phyloP scores from a whole-genome alignment of 371 early-diverging fungal species.

The Racocetra persica region DNA sequence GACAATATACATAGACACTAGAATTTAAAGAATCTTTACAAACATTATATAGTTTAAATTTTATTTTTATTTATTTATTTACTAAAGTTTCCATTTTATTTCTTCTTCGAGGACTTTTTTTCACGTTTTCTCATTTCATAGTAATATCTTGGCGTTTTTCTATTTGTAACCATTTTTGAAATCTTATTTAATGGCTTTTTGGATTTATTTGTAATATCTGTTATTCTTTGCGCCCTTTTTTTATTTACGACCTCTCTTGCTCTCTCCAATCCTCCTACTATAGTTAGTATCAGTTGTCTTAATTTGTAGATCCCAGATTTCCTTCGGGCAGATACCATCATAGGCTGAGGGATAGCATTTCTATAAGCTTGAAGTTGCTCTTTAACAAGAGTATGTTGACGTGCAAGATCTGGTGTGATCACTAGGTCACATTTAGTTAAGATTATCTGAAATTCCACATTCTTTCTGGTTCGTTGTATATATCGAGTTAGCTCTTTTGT shows the following conservation, averaged over 20 bases:
- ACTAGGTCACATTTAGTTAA: slow-evolving; percentile 84
- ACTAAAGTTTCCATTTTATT: no score
- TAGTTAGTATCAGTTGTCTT: slow-evolving; percentile 61
- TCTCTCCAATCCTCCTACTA: slow-evolving; percentile 33
- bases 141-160: no score
- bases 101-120: no score
- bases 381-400: slow-evolving; percentile 53
- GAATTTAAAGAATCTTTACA: no score
- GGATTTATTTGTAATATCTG: neutral
- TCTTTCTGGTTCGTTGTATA: slow-evolving; percentile 46
- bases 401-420: slow-evolving; percentile 67
- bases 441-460: slow-evolving; percentile 76
- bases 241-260: slow-evolving; percentile 9
- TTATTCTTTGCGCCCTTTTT: neutral
- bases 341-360: slow-evolving; percentile 59
- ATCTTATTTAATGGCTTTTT: no score
- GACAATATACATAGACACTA: no score
- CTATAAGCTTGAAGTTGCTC: slow-evolving; percentile 48
- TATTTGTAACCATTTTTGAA: no score
- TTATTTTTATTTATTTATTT: no score
- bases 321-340: slow-evolving; percentile 65
- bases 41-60: no score
- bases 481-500: neutral
- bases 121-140: no score
- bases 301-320: slow-evolving; percentile 66